Percentiles rank a stretch among this genome's conserved stretches.
phyloP scores from a whole-genome alignment of 202 grass and related monocot genomes.

The Musa balbisiana region DNA sequence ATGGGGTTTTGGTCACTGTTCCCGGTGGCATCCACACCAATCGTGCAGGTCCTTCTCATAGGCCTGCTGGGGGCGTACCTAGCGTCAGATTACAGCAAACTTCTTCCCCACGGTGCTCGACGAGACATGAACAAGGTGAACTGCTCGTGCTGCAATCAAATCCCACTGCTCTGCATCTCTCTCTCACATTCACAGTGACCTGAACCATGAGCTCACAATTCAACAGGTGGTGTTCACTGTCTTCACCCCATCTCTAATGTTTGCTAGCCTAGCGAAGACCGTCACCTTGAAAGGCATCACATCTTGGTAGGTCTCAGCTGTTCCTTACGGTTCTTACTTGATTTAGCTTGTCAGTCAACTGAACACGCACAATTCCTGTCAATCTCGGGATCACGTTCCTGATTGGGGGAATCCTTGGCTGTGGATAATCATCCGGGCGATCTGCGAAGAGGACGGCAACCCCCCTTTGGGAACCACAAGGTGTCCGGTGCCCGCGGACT shows the following conservation, averaged over 20 bases:
- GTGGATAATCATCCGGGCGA: constrained; percentile 58
- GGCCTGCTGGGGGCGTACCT: constrained; percentile 74
- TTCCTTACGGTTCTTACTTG: neutral
- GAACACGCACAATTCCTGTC: constrained; percentile 8
- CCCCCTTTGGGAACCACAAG: constrained; percentile 39
- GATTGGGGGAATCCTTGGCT: constrained; percentile 48
- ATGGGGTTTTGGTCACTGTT: constrained; percentile 71
- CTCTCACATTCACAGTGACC: too few relatives aligned
- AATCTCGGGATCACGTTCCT: constrained; percentile 44
- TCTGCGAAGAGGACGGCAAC: constrained; percentile 55
- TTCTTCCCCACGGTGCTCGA: constrained; percentile 46
- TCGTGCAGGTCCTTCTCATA: constrained; percentile 71
- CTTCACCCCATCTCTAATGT: constrained; percentile 48
- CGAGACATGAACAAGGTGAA: constrained; percentile 80
- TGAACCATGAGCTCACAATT: too few relatives aligned
- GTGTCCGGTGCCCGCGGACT: constrained; percentile 46
- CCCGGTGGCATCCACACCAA: constrained; percentile 65
- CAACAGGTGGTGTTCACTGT: constrained; percentile 38
- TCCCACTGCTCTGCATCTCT: neutral
- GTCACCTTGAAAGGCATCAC: constrained; percentile 49
- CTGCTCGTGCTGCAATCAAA: too few relatives aligned
- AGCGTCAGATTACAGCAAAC: constrained; percentile 50
- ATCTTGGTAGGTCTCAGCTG: constrained; percentile 36
- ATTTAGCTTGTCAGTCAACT: neutral
- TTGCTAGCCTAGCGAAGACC: constrained; percentile 40